Percentiles rank a stretch among this genome's conserved stretches.
These are phyloP conservation scores for Fusarium pininemorale DNA, from an alignment of 2,329 filamentous ascomycete genomes.

Conservation along the genomic window DNA sequence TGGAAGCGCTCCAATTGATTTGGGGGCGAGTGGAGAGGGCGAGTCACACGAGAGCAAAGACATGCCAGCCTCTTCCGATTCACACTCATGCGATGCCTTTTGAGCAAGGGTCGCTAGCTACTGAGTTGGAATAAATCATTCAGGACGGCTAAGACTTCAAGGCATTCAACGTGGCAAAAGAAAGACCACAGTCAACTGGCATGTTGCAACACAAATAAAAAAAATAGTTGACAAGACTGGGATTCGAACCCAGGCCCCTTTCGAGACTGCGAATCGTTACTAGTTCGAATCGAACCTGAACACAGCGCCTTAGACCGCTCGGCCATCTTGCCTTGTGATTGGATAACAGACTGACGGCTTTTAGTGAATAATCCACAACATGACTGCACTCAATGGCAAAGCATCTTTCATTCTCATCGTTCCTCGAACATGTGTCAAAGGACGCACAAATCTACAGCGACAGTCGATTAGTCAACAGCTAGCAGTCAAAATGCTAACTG, in stretches of 20 bases:
- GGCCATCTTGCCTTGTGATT: constrained; percentile 6
- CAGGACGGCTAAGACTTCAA: not conserved
- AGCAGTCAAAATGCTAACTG: not conserved
- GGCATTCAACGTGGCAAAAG: not conserved
- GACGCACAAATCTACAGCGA: not conserved
- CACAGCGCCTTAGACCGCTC: constrained; percentile 8
- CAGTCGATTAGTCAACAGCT: not conserved
- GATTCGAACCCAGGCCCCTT: constrained; percentile 9
- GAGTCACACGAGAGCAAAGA: not conserved
- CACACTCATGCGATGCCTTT: not conserved
- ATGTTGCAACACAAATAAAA: rapidly evolving
- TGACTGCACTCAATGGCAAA: not conserved
- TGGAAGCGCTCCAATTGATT: constrained; percentile 4
- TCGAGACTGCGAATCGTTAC: constrained; percentile 6
- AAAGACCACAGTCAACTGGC: rapidly evolving
- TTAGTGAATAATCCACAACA: rapidly evolving
- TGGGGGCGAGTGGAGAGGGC: not conserved
- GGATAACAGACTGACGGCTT: rapidly evolving
- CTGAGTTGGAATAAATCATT: rapidly evolving
- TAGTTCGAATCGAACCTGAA: constrained; percentile 4
- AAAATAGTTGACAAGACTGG: constrained; percentile 1
- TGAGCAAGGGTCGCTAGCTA: too few species aligned
- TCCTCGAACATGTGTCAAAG: too few species aligned
- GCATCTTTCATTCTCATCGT: not conserved
- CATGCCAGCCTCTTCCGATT: not conserved